phyloP scores from a whole-genome alignment of 306 rosid genomes.

The Alnus rubra region DNA sequence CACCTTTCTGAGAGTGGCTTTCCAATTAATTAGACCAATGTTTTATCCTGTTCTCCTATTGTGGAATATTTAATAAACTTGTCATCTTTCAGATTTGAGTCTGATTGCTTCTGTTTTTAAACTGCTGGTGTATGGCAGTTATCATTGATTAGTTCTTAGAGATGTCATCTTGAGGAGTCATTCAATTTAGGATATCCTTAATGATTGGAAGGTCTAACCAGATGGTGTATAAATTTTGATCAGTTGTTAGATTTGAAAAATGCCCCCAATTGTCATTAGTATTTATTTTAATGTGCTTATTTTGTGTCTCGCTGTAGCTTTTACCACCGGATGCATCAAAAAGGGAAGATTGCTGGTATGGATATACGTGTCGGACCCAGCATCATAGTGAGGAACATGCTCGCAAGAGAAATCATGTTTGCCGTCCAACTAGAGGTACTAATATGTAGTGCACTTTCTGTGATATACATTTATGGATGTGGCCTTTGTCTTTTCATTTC shows the following conservation, averaged over 20 bases:
- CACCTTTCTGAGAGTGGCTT: not conserved
- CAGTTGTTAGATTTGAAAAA: not conserved
- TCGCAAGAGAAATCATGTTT: conserved; percentile 79
- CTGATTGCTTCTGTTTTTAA: not conserved
- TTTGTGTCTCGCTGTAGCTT: conserved; percentile 23
- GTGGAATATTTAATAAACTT: not conserved
- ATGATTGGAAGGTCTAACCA: not conserved
- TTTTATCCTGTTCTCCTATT: not conserved
- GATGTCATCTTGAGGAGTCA: not conserved
- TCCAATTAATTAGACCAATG: not conserved
- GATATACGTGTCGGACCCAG: conserved; percentile 86
- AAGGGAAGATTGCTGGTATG: conserved; percentile 97
- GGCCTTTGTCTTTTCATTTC: not conserved
- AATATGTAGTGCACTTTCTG: conserved; percentile 15
- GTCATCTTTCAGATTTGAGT: not conserved
- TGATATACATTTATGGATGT: conserved; percentile 21
- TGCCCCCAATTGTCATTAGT: not conserved
- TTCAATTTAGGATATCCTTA: not conserved
- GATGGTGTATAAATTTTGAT: too few relatives aligned
- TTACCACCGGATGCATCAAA: conserved; percentile 56
- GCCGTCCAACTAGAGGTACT: conserved; percentile 73
- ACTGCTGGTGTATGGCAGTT: not conserved
- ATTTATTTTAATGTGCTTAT: conserved; percentile 13
- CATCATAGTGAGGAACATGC: conserved; percentile 85
- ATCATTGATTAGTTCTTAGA: not conserved